Evolutionary conservation across 2,329 filamentous ascomycete genomes (phyloP).

Genomic region (Biscogniauxia sp.): DNA sequence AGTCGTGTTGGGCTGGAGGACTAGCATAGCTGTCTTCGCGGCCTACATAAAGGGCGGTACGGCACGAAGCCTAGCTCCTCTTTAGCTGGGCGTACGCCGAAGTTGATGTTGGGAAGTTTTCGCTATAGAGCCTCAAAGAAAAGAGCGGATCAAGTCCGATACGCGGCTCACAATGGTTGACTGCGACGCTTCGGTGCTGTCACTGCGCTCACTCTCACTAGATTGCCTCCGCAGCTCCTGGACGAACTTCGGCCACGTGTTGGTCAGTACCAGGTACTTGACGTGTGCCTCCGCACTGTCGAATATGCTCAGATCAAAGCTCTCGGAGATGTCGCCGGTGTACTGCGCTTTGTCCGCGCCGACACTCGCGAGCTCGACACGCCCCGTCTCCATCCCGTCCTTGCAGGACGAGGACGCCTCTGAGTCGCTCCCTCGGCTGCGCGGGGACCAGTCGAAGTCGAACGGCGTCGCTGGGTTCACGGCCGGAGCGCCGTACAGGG

Average conservation of each 20-base stretch:
- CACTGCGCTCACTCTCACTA: slow-evolving; percentile 21
- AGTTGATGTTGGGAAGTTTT: neutral
- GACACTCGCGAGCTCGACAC: slow-evolving; percentile 14
- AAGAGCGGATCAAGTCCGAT: slow-evolving; percentile 13
- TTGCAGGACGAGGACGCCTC: neutral
- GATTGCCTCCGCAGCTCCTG: slow-evolving; percentile 31
- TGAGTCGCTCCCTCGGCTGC: slow-evolving; percentile 1
- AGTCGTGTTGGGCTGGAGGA: neutral
- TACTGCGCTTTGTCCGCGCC: slow-evolving; percentile 20
- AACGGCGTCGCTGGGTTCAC: slow-evolving; percentile 46
- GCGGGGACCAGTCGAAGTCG: slow-evolving; percentile 18
- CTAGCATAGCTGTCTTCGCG: neutral
- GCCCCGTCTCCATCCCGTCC: neutral
- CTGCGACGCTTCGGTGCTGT: slow-evolving; percentile 11
- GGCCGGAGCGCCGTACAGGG: slow-evolving; percentile 40
- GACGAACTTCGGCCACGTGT: slow-evolving; percentile 64
- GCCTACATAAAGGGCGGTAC: neutral
- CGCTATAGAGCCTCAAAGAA: neutral
- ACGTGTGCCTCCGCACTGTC: slow-evolving; percentile 58
- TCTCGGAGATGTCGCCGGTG: slow-evolving; percentile 42
- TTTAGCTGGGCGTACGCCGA: too few species aligned
- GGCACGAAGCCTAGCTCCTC: too few species aligned
- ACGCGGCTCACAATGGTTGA: slow-evolving; percentile 19
- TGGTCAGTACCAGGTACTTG: slow-evolving; percentile 66
- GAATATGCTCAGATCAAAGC: slow-evolving; percentile 53